Conservation (phyloP, 2,329 filamentous ascomycete species). For the Pseudocercospora macadamiae region DNA sequence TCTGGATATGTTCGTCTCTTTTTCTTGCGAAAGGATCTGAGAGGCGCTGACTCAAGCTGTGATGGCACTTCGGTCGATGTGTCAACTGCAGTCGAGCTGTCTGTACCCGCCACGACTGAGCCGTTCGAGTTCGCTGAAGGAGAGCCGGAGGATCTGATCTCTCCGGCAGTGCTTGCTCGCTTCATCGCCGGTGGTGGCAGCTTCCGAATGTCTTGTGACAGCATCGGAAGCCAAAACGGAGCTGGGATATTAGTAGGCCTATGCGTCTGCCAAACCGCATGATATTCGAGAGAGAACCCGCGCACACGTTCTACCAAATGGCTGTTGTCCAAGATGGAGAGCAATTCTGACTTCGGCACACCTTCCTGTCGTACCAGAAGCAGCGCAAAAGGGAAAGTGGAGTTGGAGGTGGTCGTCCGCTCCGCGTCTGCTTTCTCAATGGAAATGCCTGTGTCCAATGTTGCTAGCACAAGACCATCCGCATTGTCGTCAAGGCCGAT, state of each 20-base stretch:
- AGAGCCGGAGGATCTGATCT: conserved; percentile 19
- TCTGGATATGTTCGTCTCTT: conserved; percentile 39
- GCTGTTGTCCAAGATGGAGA: conserved; percentile 50
- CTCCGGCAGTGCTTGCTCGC: conserved; percentile 27
- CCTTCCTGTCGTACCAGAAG: conserved; percentile 56
- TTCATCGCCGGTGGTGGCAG: conserved; percentile 45
- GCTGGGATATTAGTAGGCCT: conserved; percentile 48
- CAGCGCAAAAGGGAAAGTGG: conserved; percentile 55
- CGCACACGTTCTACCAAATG: conserved; percentile 52
- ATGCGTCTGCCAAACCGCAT: conserved; percentile 55
- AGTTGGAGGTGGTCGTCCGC: conserved; percentile 15
- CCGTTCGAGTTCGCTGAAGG: conserved; percentile 39
- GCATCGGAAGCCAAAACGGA: conserved; percentile 53
- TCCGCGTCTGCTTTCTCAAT: conserved; percentile 40
- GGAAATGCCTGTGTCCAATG: conserved; percentile 51
- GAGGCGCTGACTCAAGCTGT: conserved; percentile 43
- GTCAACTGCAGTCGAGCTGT: conserved; percentile 39
- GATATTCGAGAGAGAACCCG: conserved; percentile 58
- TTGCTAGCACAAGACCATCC: conserved; percentile 50
- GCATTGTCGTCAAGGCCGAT: conserved; percentile 50
- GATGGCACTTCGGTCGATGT: conserved; percentile 35
- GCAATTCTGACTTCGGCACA: conserved; percentile 40
- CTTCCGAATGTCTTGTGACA: conserved; percentile 57
- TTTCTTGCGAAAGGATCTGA: conserved; percentile 50
- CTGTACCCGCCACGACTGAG: conserved; percentile 40